Percentiles rank a stretch among this genome's conserved stretches.
Conservation (phyloP, 2,329 filamentous ascomycete genomes). For the Venturia asperata region DNA sequence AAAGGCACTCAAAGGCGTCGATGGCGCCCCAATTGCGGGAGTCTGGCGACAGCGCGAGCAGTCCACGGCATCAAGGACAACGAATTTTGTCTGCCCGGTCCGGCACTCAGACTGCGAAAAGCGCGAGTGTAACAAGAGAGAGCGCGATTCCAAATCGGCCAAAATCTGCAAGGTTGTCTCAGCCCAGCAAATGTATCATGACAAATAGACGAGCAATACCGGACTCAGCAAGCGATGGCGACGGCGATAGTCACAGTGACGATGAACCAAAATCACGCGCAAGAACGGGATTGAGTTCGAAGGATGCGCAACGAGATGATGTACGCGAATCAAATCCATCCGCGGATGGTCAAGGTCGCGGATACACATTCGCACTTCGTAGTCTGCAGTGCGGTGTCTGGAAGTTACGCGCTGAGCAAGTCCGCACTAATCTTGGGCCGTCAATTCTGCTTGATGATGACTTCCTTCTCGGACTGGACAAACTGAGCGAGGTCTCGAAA, state of each 20-base stretch:
- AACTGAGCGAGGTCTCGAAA: neutral
- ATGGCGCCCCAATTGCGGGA: neutral
- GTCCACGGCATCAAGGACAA: neutral
- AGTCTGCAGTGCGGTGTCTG: neutral
- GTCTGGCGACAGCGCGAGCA: neutral
- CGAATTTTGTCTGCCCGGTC: neutral
- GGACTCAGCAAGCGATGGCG: neutral
- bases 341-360: neutral
- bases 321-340: neutral
- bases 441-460: neutral
- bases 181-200: neutral
- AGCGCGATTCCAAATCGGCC: neutral
- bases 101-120: neutral
- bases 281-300: neutral
- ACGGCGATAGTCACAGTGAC: neutral
- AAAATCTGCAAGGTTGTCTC: neutral
- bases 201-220: neutral
- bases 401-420: neutral
- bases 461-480: neutral
- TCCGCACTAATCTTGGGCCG: neutral
- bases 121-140: neutral
- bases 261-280: neutral
- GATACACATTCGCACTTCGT: neutral
- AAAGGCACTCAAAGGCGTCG: neutral
- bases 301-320: neutral